phyloP scores from a whole-genome alignment of 371 early-diverging fungal genomes.

The Rhizopus delemar region DNA sequence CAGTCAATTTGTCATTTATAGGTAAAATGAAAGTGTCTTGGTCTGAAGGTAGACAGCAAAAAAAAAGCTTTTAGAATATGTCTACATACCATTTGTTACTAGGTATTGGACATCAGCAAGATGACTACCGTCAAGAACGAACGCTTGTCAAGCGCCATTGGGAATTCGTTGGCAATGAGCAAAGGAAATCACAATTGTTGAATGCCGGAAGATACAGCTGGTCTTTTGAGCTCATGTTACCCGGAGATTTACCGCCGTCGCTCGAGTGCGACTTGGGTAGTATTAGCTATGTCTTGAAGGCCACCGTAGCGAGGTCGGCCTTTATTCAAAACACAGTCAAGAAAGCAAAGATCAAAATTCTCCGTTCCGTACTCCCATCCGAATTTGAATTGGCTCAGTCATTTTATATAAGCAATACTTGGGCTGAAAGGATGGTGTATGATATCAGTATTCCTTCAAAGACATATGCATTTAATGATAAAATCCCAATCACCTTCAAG shows the following conservation, averaged over 20 bases:
- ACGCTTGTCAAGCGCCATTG: conserved; percentile 14
- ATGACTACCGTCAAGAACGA: background rate
- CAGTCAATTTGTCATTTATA: conserved; percentile 22
- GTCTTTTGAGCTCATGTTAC: conserved; percentile 33
- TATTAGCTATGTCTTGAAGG: conserved; percentile 25
- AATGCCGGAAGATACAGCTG: conserved; percentile 27
- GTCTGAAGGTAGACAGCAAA: conserved; percentile 27
- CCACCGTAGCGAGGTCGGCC: conserved; percentile 22
- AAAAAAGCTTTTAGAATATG: background rate
- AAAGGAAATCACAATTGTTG: conserved; percentile 15
- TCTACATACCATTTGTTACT: background rate
- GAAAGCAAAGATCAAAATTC: conserved; percentile 17
- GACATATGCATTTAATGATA: conserved; percentile 19
- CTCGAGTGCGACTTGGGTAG: conserved; percentile 24
- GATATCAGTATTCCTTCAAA: conserved; percentile 27
- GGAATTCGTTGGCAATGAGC: conserved; percentile 18
- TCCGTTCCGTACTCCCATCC: conserved; percentile 26
- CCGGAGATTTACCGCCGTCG: conserved; percentile 34
- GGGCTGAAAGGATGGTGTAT: conserved; percentile 30
- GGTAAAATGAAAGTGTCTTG: conserved; percentile 34
- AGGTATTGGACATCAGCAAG: conserved; percentile 30
- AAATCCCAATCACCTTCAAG: conserved; percentile 26
- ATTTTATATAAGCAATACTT: conserved; percentile 21
- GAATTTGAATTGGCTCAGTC: conserved; percentile 26
- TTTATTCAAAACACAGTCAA: conserved; percentile 24